phyloP scores from a whole-genome alignment of 1,284 basidiomycete genomes.

The Heterobasidion occidentale region DNA sequence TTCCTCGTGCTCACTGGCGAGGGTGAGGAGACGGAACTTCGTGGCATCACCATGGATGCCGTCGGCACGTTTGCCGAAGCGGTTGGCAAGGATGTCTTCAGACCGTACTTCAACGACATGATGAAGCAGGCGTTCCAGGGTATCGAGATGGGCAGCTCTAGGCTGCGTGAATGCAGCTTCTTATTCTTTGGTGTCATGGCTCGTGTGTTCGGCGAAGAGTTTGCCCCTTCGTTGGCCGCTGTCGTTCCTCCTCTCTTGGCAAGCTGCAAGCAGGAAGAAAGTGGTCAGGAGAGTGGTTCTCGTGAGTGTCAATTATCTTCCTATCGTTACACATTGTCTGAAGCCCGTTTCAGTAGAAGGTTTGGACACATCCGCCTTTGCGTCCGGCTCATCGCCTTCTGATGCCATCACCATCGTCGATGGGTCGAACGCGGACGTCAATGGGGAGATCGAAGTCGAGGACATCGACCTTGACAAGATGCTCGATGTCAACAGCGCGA shows the following conservation, averaged over 20 bases:
- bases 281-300: conserved; percentile 49
- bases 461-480: conserved; percentile 81
- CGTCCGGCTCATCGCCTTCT: conserved; percentile 64
- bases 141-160: conserved; percentile 79
- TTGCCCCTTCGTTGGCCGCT: conserved; percentile 79
- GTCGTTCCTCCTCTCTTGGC: conserved; percentile 85
- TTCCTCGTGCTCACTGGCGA: conserved; percentile 80
- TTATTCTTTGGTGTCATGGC: conserved; percentile 99
- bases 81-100: conserved; percentile 90
- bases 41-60: conserved; percentile 97
- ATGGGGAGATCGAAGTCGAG: conserved; percentile 70
- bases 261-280: conserved; percentile 83
- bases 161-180: conserved; percentile 94
- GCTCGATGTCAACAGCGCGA: conserved; percentile 91
- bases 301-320: conserved; percentile 23
- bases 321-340: conserved; percentile 1
- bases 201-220: conserved; percentile 92
- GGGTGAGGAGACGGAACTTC: conserved; percentile 88
- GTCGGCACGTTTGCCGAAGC: conserved; percentile 98
- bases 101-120: conserved; percentile 92
- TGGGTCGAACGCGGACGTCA: conserved; percentile 31
- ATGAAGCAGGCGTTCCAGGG: conserved; percentile 96
- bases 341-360: conserved; percentile 31
- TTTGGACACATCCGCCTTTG: conserved; percentile 50
- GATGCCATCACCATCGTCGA: conserved; percentile 58